Evolutionary conservation across 176 grass and related monocot species (phyloP), one percentile per base, ranked within the genome.

Genomic region (Triticum turgidum): DNA sequence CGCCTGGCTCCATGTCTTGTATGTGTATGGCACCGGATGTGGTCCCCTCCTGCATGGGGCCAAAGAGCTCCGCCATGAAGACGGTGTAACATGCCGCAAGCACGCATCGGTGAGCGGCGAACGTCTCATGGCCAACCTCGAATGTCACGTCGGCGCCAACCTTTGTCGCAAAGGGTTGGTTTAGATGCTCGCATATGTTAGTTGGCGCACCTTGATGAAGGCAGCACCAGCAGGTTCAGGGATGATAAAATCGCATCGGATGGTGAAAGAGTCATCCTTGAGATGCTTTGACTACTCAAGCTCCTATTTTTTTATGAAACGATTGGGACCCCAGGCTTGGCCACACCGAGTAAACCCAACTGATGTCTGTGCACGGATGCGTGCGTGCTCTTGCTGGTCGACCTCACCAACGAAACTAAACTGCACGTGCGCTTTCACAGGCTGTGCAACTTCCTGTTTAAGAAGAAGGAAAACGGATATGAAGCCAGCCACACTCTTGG

Each of bases 131-230:
- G 33, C 21, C 49, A 2, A 77, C 75, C 71, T 38, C 37, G 44
- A 91, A 87, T 1, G 39, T 73, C 61, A 91, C 65, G 77, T 91
- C 85, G 4, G 85, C 11, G 11, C 29, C 76, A 9, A 79, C 80
- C 34, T 51, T 39, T 20, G 72, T 80, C 9, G 6, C 54, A 9
- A 83, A 64, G 62, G 84, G 80, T 7, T 83, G 8, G 2, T 20
- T 7, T 1, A 91, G 65, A 78, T 87, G 84, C 21, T 27, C 27
- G 11, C 38, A 5, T 8, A 88, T 69, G 69, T 81, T 39, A 34
- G 80, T 45, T 18, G 83, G 32, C 29, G 41, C 3, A 66, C 63
- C 9, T 37, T 14, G 15, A 42, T 66, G 8, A 80, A 17, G 24
- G 24, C 10, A 42, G 39, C 39, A 5, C 1, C 5, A 3, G 9